Evolutionary conservation across 345 rosid genomes (phyloP).

Genomic region (Sisymbrium altissimum): DNA sequence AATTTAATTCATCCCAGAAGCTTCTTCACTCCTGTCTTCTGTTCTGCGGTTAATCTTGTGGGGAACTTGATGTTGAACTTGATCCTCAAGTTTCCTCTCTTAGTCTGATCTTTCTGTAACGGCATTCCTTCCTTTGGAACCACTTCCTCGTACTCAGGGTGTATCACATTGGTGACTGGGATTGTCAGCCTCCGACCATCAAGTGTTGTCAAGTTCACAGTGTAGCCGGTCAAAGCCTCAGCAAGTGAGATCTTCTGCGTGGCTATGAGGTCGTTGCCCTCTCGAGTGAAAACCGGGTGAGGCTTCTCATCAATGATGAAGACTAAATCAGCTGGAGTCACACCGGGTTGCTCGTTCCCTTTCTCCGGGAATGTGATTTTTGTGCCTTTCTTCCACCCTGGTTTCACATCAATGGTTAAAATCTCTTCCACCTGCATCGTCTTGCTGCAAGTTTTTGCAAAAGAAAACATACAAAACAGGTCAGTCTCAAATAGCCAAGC

Average conservation of each 20-base stretch:
- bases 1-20: slow-evolving; percentile 30
- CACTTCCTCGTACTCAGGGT: slow-evolving; percentile 51
- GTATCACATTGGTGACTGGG: slow-evolving; percentile 44
- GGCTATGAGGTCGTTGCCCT: slow-evolving; percentile 50
- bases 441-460: slow-evolving; percentile 42
- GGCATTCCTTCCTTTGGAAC: slow-evolving; percentile 65
- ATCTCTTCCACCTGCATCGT: slow-evolving; percentile 48
- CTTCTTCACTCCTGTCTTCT: slow-evolving; percentile 51
- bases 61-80: slow-evolving; percentile 66
- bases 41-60: slow-evolving; percentile 42
- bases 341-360: slow-evolving; percentile 50
- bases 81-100: slow-evolving; percentile 53
- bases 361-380: slow-evolving; percentile 54
- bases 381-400: slow-evolving; percentile 57
- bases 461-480: not conserved
- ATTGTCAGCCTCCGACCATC: slow-evolving; percentile 52
- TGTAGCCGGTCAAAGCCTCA: slow-evolving; percentile 58
- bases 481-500: not conserved
- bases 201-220: slow-evolving; percentile 44
- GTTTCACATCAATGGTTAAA: slow-evolving; percentile 46
- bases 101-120: slow-evolving; percentile 47
- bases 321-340: slow-evolving; percentile 45
- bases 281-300: slow-evolving; percentile 51
- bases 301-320: slow-evolving; percentile 65
- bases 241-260: slow-evolving; percentile 45